These are phyloP conservation scores for Colletotrichum sp. DNA, from an alignment of 2,329 filamentous ascomycete genomes.

Conservation along the genomic window DNA sequence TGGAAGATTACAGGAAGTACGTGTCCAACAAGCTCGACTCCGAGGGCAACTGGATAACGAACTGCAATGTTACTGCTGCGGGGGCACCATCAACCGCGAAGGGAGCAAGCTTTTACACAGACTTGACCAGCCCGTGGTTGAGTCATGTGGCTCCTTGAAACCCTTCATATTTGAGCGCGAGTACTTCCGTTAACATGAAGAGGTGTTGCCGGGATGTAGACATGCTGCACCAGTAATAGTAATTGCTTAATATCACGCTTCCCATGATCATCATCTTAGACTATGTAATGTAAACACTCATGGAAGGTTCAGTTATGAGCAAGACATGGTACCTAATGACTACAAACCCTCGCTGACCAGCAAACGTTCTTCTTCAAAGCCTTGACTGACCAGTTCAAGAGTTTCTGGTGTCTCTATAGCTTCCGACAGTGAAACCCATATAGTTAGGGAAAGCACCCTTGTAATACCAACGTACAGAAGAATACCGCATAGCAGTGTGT, in stretches of 20 bases:
- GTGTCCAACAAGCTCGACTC: slow-evolving; percentile 48
- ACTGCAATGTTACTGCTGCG: slow-evolving; percentile 50
- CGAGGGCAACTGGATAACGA: slow-evolving; percentile 54
- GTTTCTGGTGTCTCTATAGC: background rate
- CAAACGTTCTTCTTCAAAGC: too few relatives aligned
- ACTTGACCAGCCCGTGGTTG: slow-evolving; percentile 33
- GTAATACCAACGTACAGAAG: background rate
- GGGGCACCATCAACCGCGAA: slow-evolving; percentile 44
- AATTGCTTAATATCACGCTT: background rate
- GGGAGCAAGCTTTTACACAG: slow-evolving; percentile 55
- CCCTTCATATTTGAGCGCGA: fast-evolving
- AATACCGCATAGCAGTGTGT: background rate
- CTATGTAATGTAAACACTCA: background rate
- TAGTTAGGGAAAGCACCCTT: background rate
- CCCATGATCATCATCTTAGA: background rate
- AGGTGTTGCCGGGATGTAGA: background rate
- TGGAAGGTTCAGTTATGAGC: fast-evolving
- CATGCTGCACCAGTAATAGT: background rate
- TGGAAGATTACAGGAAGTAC: slow-evolving; percentile 50
- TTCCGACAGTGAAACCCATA: background rate
- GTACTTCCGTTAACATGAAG: background rate
- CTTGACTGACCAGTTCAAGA: background rate
- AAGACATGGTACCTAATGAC: background rate
- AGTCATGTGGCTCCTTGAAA: slow-evolving; percentile 1
- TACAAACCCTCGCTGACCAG: too few relatives aligned